Conservation (phyloP, 2,329 filamentous ascomycete genomes). For the Balansia obtecta region DNA sequence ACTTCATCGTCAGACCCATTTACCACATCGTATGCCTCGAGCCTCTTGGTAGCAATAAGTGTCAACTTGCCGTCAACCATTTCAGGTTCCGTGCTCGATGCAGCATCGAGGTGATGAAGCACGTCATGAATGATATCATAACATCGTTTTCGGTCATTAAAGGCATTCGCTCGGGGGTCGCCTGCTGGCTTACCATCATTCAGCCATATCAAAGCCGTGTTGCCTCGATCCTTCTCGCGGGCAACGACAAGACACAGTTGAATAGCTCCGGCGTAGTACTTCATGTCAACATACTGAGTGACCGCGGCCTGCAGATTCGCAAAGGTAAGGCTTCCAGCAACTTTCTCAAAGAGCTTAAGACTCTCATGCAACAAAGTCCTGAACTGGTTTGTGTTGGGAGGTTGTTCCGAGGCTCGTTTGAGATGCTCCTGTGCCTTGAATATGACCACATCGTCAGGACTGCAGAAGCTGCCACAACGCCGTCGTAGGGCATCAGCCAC, state of each 20-base stretch:
- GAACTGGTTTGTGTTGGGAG: constrained; percentile 60
- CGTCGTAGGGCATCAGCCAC: constrained; percentile 88
- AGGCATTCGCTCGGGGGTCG: constrained; percentile 58
- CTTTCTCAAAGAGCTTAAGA: constrained; percentile 74
- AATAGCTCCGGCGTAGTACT: constrained; percentile 91
- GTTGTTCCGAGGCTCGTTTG: constrained; percentile 74
- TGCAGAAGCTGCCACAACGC: constrained; percentile 94
- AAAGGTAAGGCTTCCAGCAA: constrained; percentile 69
- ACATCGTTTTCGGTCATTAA: constrained; percentile 60
- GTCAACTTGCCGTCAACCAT: constrained; percentile 68
- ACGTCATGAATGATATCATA: constrained; percentile 84
- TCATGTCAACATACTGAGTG: constrained; percentile 63
- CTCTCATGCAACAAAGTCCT: constrained; percentile 80
- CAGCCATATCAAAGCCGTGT: constrained; percentile 74
- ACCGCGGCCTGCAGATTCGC: constrained; percentile 71
- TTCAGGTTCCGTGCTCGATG: constrained; percentile 56
- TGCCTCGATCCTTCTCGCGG: constrained; percentile 73
- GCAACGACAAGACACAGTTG: constrained; percentile 77
- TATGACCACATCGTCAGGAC: constrained; percentile 89
- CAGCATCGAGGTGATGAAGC: constrained; percentile 62
- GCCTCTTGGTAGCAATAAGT: constrained; percentile 61
- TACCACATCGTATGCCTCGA: constrained; percentile 84
- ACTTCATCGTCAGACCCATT: constrained; percentile 82
- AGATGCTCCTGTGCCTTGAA: constrained; percentile 97
- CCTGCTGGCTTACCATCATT: constrained; percentile 64